Conservation (phyloP, 2,329 filamentous ascomycete genomes). For the Clonostachys solani region DNA sequence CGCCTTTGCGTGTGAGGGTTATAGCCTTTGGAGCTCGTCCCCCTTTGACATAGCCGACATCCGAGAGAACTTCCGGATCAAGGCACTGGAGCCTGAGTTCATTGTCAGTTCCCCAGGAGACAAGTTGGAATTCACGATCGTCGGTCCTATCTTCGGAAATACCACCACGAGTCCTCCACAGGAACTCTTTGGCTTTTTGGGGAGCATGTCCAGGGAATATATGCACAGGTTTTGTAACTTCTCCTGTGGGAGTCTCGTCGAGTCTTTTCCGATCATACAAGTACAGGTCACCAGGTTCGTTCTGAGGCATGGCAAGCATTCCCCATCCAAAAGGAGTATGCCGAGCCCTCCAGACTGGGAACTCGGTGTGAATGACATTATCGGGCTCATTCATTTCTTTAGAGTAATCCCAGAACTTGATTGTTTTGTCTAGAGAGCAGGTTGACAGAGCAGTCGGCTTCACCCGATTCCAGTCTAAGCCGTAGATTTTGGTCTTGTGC, state of each 20-base stretch:
- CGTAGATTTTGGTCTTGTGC: conserved; percentile 91
- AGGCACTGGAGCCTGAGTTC: conserved; percentile 75
- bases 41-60: conserved; percentile 72
- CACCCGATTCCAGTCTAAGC: conserved; percentile 88
- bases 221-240: conserved; percentile 42
- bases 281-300: conserved; percentile 79
- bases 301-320: conserved; percentile 86
- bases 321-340: conserved; percentile 89
- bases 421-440: conserved; percentile 85
- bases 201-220: conserved; percentile 59
- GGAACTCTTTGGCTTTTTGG: conserved; percentile 80
- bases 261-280: conserved; percentile 67
- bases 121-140: conserved; percentile 84
- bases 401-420: conserved; percentile 87
- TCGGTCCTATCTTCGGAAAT: conserved; percentile 62
- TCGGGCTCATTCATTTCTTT: conserved; percentile 61
- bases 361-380: conserved; percentile 74
- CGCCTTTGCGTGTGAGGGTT: conserved; percentile 76
- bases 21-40: conserved; percentile 59
- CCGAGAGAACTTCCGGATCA: conserved; percentile 57
- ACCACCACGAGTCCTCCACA: conserved; percentile 77
- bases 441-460: conserved; percentile 70
- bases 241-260: conserved; percentile 36
- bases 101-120: conserved; percentile 88
- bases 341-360: conserved; percentile 85